Evolutionary conservation across 805 yeast species (phyloP).

Genomic region (Kluyveromyces starmeri): DNA sequence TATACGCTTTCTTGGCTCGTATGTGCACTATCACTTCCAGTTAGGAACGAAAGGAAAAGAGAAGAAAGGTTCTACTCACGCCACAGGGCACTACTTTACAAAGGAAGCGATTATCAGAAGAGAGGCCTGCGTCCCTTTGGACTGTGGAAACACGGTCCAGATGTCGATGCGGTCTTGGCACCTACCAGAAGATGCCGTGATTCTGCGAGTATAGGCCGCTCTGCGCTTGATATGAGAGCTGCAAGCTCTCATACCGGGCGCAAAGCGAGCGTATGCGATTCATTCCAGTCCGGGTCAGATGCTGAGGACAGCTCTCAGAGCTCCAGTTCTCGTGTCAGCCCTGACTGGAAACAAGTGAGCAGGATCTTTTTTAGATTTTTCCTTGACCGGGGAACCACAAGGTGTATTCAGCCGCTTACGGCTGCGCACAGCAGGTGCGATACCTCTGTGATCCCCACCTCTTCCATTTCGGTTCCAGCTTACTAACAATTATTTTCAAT

Average conservation of each 20-base stretch:
- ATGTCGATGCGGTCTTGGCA: too few species aligned
- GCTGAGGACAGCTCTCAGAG: too few species aligned
- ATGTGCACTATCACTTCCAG: constrained; percentile 36
- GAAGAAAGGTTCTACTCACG: constrained; percentile 12
- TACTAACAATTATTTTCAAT: constrained; percentile 32
- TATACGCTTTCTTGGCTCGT: constrained; percentile 99
- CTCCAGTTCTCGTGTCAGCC: too few species aligned
- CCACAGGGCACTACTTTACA: too few species aligned
- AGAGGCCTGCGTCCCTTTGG: too few species aligned
- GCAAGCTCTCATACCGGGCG: too few species aligned
- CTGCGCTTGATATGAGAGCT: too few species aligned
- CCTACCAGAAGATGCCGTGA: constrained; percentile 2
- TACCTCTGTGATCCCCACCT: constrained; percentile 12
- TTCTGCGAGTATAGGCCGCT: constrained; percentile 5
- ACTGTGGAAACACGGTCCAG: background rate
- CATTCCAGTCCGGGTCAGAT: too few species aligned
- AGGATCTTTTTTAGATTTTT: constrained; percentile 30
- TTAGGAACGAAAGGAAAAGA: constrained; percentile 6
- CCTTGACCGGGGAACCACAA: background rate
- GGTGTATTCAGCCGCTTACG: too few species aligned
- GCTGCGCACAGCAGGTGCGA: too few species aligned
- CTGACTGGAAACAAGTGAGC: constrained; percentile 42
- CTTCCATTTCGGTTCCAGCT: constrained; percentile 7
- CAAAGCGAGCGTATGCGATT: too few species aligned
- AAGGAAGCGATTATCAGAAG: too few species aligned